phyloP scores from a whole-genome alignment of 495 filamentous ascomycete species.

The Chaetomium cochliodes region DNA sequence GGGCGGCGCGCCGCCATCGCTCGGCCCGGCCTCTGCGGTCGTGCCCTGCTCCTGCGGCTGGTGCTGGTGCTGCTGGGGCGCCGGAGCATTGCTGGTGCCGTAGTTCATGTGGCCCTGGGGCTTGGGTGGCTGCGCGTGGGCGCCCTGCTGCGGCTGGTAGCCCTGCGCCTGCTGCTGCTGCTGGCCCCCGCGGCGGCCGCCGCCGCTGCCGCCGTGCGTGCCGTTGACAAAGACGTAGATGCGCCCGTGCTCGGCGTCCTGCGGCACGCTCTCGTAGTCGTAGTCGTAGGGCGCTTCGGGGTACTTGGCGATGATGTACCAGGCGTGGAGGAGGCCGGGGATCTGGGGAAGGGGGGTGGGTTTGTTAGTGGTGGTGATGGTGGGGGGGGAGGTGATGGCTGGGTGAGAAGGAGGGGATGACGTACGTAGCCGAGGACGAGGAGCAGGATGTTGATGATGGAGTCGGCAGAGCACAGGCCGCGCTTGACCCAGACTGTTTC shows the following conservation, averaged over 20 bases:
- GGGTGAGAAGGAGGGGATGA: constrained; percentile 13
- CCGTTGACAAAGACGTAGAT: constrained; percentile 68
- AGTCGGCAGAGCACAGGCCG: constrained; percentile 91
- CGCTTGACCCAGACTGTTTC: constrained; percentile 86
- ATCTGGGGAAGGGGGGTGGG: constrained; percentile 43
- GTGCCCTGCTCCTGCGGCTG: constrained; percentile 41
- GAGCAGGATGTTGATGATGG: constrained; percentile 91
- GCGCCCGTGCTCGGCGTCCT: constrained; percentile 53
- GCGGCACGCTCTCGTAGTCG: constrained; percentile 49
- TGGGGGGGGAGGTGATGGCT: neutral
- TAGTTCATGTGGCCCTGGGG: constrained; percentile 42
- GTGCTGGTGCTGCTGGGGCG: constrained; percentile 21
- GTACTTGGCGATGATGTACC: constrained; percentile 95
- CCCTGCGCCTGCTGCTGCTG: constrained; percentile 19
- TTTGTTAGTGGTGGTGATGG: constrained; percentile 13
- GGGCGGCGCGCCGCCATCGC: constrained; percentile 38
- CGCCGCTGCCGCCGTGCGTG: constrained; percentile 5
- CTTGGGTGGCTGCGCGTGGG: constrained; percentile 26
- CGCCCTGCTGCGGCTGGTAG: constrained; percentile 28
- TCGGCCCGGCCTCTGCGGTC: constrained; percentile 30
- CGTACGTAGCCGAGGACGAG: constrained; percentile 75
- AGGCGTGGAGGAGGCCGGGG: constrained; percentile 89
- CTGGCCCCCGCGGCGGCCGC: no score
- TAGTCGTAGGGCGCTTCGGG: constrained; percentile 72
- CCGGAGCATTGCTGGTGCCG: constrained; percentile 32